These are phyloP conservation scores for peach (Prunus persica) DNA, from an alignment of 306 rosid species.

Conservation along the genomic window DNA sequence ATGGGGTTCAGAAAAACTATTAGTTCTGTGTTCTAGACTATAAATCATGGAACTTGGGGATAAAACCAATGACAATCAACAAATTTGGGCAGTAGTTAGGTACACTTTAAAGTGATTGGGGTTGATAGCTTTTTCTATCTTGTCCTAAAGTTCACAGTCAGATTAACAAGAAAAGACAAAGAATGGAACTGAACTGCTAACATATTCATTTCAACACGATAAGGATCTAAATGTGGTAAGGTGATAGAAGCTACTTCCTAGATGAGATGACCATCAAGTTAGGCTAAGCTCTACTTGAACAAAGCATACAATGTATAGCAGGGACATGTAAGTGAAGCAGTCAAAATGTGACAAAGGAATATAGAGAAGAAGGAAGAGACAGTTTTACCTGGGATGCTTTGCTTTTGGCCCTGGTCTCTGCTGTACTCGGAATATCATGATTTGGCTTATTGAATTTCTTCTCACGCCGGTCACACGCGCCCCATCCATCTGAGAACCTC, in stretches of 20 bases:
- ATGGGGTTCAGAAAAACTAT: background rate
- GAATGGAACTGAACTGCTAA: background rate
- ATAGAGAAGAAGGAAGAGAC: conserved; percentile 8
- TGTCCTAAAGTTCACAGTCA: background rate
- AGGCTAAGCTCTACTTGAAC: background rate
- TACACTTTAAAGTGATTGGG: background rate
- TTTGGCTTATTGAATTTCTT: conserved; percentile 81
- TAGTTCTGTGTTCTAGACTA: no score
- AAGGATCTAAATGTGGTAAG: background rate
- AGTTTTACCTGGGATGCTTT: conserved; percentile 75
- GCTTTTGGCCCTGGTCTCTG: conserved; percentile 93
- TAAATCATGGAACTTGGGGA: background rate
- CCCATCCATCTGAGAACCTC: conserved; percentile 99
- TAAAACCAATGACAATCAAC: background rate
- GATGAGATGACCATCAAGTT: background rate
- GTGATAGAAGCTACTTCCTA: background rate
- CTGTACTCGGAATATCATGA: conserved; percentile 92
- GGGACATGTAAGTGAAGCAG: background rate
- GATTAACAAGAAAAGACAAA: background rate
- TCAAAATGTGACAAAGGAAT: background rate
- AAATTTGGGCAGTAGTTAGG: background rate
- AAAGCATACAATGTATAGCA: background rate
- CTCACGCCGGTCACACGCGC: conserved; percentile 92
- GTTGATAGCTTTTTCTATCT: background rate
- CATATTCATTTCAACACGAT: background rate